Base-by-base conservation (phyloP, 768 basidiomycete genomes). In the Trametes cubensis region DNA sequence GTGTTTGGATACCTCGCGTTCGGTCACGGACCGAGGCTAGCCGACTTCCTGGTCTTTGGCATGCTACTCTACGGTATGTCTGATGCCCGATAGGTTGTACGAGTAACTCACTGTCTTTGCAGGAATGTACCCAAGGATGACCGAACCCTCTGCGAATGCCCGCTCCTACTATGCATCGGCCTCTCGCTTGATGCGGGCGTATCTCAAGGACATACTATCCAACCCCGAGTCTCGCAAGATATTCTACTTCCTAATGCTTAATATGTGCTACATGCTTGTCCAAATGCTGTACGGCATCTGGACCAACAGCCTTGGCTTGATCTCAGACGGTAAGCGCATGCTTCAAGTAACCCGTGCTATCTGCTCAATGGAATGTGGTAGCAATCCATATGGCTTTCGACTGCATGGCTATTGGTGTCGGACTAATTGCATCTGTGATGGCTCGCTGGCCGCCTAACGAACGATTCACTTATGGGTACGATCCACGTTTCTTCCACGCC, bases 341-440 rank as follows among this genome's bases (percentile, higher is more conserved):
- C 3, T 15, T n/a, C 13, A 30, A 10, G 2, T 45, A 11, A 13
- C n/a, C 42, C 21, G 21, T 17, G 21, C 28, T 45, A 38, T 41
- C 1, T 17, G 45, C 40, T 51, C n/a, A 51, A 4, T 21, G 23
- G 7, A 40, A 15, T 4, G 14, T 17, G 15, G 20, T 66, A 98
- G 96, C 97, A 21, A 98, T 99, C 40, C 97, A 99, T 71, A 99
- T 98, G 97, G 93, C 94, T 13, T 99, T 99, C 68, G 97, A 99
- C 76, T 98, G 97, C 71, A 87, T 98, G 84, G 96, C 96, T 0
- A 94, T 99, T 54, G 94, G 87, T 0, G 92, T 99, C 55, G 97
- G 97, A 2, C 82, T 99, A 3, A 86, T 97, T 59, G 97, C 97
- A 6, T 95, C 93, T 10, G 92, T 99, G 6, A 98, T 98, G 90